Conservation (phyloP, 805 yeast species). For the Grigorovia yakushimaensis region DNA sequence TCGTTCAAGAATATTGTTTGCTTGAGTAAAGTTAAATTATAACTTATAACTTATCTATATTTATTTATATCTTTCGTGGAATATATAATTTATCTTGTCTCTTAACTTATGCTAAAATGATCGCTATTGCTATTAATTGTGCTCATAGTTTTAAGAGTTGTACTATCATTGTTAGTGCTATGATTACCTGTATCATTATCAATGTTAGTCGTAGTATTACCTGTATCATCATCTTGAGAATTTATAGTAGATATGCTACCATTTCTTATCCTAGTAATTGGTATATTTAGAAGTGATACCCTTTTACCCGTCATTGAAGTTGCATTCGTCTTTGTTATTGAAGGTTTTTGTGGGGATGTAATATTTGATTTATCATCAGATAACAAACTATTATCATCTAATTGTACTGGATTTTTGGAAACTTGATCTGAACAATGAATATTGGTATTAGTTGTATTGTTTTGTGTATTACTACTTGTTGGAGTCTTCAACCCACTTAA, state of each 20-base stretch:
- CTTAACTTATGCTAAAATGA: background rate
- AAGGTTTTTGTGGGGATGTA: background rate
- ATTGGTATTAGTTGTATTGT: background rate
- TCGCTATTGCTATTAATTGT: background rate
- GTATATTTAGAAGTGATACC: slow-evolving; percentile 21
- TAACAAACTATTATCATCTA: background rate
- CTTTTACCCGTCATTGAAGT: slow-evolving; percentile 7
- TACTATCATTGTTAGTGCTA: background rate
- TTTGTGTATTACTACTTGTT: background rate
- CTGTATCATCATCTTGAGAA: too few relatives aligned
- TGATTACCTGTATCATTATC: too few relatives aligned
- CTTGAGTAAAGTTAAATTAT: background rate
- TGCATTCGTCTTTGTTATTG: slow-evolving; percentile 8
- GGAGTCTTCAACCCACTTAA: background rate
- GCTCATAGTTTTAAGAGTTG: background rate
- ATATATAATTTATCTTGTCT: background rate
- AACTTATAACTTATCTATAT: too few relatives aligned
- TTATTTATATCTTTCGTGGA: background rate
- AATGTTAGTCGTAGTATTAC: too few relatives aligned
- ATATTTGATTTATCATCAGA: background rate
- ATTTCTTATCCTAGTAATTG: slow-evolving; percentile 22
- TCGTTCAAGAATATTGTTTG: too few relatives aligned
- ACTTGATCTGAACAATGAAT: too few relatives aligned
- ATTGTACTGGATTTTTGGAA: background rate
- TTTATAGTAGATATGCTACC: slow-evolving; percentile 1